Evolutionary conservation across 805 yeast genomes (phyloP).

Genomic region (Kodamaea sagamina): DNA sequence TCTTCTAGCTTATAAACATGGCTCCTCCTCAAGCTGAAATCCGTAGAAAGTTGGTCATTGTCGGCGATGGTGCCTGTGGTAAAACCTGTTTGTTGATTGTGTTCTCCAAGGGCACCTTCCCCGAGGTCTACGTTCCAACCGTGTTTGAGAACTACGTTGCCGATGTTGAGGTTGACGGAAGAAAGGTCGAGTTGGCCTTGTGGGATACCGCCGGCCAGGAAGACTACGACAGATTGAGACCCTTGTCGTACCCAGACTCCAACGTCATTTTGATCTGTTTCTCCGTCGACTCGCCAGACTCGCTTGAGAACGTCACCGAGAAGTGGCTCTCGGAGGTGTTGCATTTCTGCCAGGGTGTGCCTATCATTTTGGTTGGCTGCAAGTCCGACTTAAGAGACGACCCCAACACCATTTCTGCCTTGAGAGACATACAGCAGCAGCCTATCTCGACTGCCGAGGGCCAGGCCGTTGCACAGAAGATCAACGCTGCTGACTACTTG

Average conservation of each 20-base stretch:
- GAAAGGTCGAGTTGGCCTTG: conserved; percentile 53
- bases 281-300: conserved; percentile 32
- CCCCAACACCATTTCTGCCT: conserved; percentile 27
- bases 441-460: conserved; percentile 29
- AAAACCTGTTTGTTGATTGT: conserved; percentile 35
- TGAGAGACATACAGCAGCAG: conserved; percentile 27
- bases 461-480: conserved; percentile 29
- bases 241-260: conserved; percentile 44
- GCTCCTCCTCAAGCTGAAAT: conserved; percentile 49
- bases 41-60: conserved; percentile 35
- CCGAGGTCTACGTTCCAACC: conserved; percentile 33
- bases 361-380: conserved; percentile 38
- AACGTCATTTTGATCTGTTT: conserved; percentile 41
- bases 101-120: conserved; percentile 34
- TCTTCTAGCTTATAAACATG: conserved; percentile 22
- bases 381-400: conserved; percentile 38
- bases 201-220: conserved; percentile 82
- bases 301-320: conserved; percentile 37
- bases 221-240: conserved; percentile 64
- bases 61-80: conserved; percentile 37
- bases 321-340: conserved; percentile 47
- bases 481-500: conserved; percentile 34
- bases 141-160: conserved; percentile 98
- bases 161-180: conserved; percentile 69
- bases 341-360: conserved; percentile 39